Base-by-base conservation (phyloP, 2,329 filamentous ascomycete genomes). In the Tothia fuscella region DNA sequence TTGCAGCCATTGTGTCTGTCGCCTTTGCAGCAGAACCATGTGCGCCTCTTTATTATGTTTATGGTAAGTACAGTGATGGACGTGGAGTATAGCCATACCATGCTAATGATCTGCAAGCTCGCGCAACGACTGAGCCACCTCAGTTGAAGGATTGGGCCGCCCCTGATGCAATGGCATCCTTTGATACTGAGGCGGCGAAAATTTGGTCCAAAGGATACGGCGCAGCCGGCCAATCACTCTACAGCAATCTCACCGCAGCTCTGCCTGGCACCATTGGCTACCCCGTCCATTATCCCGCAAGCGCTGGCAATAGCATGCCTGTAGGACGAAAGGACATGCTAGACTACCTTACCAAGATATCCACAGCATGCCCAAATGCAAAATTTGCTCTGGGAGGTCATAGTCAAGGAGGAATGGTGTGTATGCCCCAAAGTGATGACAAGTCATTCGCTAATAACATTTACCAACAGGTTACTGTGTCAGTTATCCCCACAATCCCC, bases 261-360 rank as follows among this genome's bases (percentile, higher is more conserved):
- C 9, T 44, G 1, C 42, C 42, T 17, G 24, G 19, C 9, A 31
- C 42, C 6, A 33, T 29, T 13, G 42, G 38, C 7, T 44, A 43
- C 19, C 42, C 42, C 2, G 42, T 44, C 2, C 38, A 44, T 28
- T 44, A 44, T 14, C 42, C 42, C 10, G 42, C 42, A 2, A 43
- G 24, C 38, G 17, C n/a, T 4, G 16, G 20, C 19, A 13, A 7
- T 16, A 10, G 12, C 35, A 28, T 22, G n/a, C 17, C 22, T 19
- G 10, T 21, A 12, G 42, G 42, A 17, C 20, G 30, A 16, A 28
- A 17, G 24, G 42, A 44, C 17, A 40, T 44, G 38, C 21, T 42
- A 13, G 19, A 10, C 24, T 19, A 34, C 4, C 28, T 44, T 5
- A 14, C 5, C 5, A 33, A 16, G 9, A 36, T 33, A 6, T 24